A percentile compares a stretch with the other conserved stretches of the same genome.
These are phyloP conservation scores for Zymoseptoria tritici DNA, from an alignment of 2,329 filamentous ascomycete species.

Conservation along the genomic window DNA sequence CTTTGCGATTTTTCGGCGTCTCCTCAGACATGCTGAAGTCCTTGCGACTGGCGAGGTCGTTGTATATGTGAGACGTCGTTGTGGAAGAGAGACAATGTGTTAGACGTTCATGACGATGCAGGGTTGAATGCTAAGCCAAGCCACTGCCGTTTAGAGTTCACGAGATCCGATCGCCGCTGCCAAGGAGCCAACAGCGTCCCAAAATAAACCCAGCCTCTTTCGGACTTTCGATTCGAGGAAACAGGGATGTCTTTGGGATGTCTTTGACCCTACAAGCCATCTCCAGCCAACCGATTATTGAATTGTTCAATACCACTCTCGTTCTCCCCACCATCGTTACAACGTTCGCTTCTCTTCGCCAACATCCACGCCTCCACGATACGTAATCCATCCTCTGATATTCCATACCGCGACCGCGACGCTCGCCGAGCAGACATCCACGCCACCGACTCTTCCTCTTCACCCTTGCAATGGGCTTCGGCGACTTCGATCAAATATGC, in stretches of 20 bases:
- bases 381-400: background rate
- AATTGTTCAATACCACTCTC: background rate
- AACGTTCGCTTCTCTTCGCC: slow-evolving; percentile 5
- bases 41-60: background rate
- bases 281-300: background rate
- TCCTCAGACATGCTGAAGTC: slow-evolving; percentile 7
- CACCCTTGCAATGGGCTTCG: slow-evolving; percentile 66
- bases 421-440: background rate
- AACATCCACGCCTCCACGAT: background rate
- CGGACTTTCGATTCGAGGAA: background rate
- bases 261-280: background rate
- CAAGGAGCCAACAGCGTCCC: background rate
- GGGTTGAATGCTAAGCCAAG: background rate
- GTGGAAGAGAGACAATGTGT: background rate
- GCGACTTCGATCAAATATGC: slow-evolving; percentile 84
- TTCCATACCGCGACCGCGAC: slow-evolving; percentile 4
- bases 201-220: background rate
- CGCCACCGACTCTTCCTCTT: slow-evolving; percentile 1
- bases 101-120: background rate
- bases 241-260: background rate
- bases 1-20: slow-evolving; percentile 37
- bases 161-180: background rate
- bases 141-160: background rate
- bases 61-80: background rate
- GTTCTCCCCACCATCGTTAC: background rate